phyloP scores from a whole-genome alignment of 495 filamentous ascomycete species.

The Cercophora scortea region DNA sequence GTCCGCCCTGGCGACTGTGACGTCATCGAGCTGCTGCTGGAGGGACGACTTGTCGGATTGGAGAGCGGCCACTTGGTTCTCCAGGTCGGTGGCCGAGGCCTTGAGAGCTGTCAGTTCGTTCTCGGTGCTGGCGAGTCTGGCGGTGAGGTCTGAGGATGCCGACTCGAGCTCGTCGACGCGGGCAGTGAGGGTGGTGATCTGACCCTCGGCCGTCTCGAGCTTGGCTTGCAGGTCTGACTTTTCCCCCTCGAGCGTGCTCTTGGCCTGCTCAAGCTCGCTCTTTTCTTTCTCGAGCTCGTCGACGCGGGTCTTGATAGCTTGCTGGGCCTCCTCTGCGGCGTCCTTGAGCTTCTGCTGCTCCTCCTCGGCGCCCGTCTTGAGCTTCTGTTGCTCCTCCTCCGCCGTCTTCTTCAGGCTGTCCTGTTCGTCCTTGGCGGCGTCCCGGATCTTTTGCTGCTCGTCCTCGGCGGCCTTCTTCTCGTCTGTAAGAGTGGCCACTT shows the following conservation, averaged over 20 bases:
- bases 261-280: slow-evolving; percentile 22
- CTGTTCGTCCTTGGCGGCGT: slow-evolving; percentile 5
- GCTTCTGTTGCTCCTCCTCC: slow-evolving; percentile 6
- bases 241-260: slow-evolving; percentile 23
- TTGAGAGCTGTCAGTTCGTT: slow-evolving; percentile 12
- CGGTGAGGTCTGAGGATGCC: slow-evolving; percentile 9
- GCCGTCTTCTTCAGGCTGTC: slow-evolving; percentile 4
- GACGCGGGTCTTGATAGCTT: slow-evolving; percentile 14
- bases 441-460: slow-evolving; percentile 14
- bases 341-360: slow-evolving; percentile 9
- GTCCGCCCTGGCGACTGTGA: slow-evolving; percentile 11
- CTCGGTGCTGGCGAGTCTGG: slow-evolving; percentile 14
- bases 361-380: slow-evolving; percentile 6
- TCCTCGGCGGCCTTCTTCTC: slow-evolving; percentile 16
- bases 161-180: slow-evolving; percentile 16
- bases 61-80: slow-evolving; percentile 23
- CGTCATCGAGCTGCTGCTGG: slow-evolving; percentile 20
- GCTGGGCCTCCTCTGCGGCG: slow-evolving; percentile 13
- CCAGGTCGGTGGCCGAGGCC: slow-evolving; percentile 11
- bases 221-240: slow-evolving; percentile 22
- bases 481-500: slow-evolving; percentile 10
- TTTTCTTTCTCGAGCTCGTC: slow-evolving; percentile 31
- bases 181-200: slow-evolving; percentile 15
- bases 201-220: slow-evolving; percentile 15
- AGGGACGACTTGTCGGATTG: slow-evolving; percentile 28